Conservation (phyloP, 2,329 filamentous ascomycete genomes). For the Bipolaris sorokiniana region DNA sequence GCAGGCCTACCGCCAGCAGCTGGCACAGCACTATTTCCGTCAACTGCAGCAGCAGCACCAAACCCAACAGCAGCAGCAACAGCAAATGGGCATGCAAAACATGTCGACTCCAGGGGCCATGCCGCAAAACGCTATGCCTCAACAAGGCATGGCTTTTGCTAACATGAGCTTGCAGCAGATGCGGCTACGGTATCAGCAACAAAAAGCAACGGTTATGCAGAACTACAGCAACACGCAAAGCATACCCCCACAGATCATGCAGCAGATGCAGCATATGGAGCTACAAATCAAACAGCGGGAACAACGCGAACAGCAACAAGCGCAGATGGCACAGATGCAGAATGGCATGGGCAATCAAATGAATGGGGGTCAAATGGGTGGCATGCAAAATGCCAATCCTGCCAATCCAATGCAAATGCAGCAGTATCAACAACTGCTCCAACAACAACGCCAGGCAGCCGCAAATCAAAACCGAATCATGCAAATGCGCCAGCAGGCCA, state of each 20-base stretch:
- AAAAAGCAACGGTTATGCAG: constrained; percentile 33
- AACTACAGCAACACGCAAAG: constrained; percentile 29
- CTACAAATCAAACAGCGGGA: constrained; percentile 32
- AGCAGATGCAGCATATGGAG: constrained; percentile 41
- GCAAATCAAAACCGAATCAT: constrained; percentile 45
- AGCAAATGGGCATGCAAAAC: constrained; percentile 35
- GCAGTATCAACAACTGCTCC: constrained; percentile 43
- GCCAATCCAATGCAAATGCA: constrained; percentile 42
- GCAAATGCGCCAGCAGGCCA: constrained; percentile 42
- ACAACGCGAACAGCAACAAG: constrained; percentile 31
- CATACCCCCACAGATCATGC: constrained; percentile 34
- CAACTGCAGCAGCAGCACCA: constrained; percentile 41
- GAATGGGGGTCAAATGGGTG: constrained; percentile 33
- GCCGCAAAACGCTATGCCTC: constrained; percentile 31
- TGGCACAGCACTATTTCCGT: constrained; percentile 35
- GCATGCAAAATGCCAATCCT: constrained; percentile 26
- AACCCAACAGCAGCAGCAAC: constrained; percentile 32
- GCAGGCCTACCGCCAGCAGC: constrained; percentile 32
- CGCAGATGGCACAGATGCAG: constrained; percentile 28
- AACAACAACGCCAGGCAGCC: constrained; percentile 42
- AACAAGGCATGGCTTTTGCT: constrained; percentile 30
- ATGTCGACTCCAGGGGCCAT: constrained; percentile 34
- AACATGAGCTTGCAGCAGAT: constrained; percentile 41
- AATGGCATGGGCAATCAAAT: constrained; percentile 26
- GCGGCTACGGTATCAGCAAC: constrained; percentile 31